Evolutionary conservation across 768 basidiomycete species (phyloP).

Genomic region (Pulveroboletus sp.): DNA sequence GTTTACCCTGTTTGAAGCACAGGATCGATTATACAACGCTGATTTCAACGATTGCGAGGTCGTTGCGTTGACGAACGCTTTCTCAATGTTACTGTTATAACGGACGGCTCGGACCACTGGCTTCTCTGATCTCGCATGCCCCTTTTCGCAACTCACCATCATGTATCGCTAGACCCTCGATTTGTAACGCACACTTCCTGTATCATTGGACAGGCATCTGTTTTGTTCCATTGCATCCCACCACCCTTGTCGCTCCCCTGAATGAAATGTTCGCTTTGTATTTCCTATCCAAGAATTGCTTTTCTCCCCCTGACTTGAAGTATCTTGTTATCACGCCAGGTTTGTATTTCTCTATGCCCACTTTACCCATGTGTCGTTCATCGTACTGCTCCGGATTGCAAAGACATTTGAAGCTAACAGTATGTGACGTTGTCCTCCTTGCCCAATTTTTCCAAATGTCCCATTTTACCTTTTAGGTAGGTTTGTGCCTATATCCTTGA

Average conservation of each 20-base stretch:
- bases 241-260: neutral
- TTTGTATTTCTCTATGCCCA: too few species aligned
- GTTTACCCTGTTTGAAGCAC: constrained; percentile 14
- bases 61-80: constrained; percentile 14
- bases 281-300: neutral
- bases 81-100: constrained; percentile 20
- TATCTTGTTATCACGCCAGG: neutral
- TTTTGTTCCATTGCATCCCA: neutral
- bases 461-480: too few species aligned
- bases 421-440: too few species aligned
- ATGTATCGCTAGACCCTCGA: neutral
- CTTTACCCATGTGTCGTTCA: too few species aligned
- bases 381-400: too few species aligned
- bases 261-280: constrained; percentile 6
- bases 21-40: constrained; percentile 3
- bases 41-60: constrained; percentile 15
- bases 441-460: too few species aligned
- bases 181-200: neutral
- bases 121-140: too few species aligned
- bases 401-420: neutral
- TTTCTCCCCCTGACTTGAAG: neutral
- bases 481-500: too few species aligned
- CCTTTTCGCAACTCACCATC: too few species aligned
- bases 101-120: too few species aligned
- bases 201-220: neutral